Conservation (phyloP, 2,329 filamentous ascomycete genomes). For the Xylaria sp. region DNA sequence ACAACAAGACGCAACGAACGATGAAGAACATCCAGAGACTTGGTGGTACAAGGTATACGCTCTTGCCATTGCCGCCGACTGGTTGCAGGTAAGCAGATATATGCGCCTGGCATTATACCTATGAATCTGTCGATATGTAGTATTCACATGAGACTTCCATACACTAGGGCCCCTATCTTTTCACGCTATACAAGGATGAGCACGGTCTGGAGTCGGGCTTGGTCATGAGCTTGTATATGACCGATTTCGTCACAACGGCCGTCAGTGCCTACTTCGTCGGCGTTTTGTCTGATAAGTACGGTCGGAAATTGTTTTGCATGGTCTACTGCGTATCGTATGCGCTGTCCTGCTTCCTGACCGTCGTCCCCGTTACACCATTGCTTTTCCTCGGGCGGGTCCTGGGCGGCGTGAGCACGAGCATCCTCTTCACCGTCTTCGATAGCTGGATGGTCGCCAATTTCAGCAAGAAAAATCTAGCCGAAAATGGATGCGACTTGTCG, state of each 20-base stretch:
- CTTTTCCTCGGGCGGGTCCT: conserved; percentile 66
- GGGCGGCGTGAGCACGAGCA: conserved; percentile 66
- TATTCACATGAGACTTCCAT: not conserved
- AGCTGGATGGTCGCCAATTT: conserved; percentile 71
- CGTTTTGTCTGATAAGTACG: conserved; percentile 56
- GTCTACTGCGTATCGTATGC: conserved; percentile 65
- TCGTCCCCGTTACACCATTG: conserved; percentile 50
- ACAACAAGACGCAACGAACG: conserved; percentile 39
- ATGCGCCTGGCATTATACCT: not conserved
- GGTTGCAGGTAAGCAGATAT: conserved; percentile 54
- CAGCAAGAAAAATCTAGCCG: conserved; percentile 57
- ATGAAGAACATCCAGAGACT: conserved; percentile 53
- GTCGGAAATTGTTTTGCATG: conserved; percentile 63
- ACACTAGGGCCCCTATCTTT: conserved; percentile 45
- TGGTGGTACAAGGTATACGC: conserved; percentile 58
- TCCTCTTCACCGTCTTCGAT: conserved; percentile 69
- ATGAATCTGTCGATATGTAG: not conserved
- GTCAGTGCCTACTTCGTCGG: conserved; percentile 57
- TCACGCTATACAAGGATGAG: conserved; percentile 47
- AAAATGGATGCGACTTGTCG: conserved; percentile 47
- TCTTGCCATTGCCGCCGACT: conserved; percentile 58
- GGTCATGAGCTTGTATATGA: conserved; percentile 55
- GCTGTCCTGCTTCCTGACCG: conserved; percentile 26
- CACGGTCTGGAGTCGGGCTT: conserved; percentile 40
- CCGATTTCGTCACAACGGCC: conserved; percentile 61